These are phyloP conservation scores for Malus asiatica DNA, from an alignment of 306 rosid species.

Conservation along the genomic window DNA sequence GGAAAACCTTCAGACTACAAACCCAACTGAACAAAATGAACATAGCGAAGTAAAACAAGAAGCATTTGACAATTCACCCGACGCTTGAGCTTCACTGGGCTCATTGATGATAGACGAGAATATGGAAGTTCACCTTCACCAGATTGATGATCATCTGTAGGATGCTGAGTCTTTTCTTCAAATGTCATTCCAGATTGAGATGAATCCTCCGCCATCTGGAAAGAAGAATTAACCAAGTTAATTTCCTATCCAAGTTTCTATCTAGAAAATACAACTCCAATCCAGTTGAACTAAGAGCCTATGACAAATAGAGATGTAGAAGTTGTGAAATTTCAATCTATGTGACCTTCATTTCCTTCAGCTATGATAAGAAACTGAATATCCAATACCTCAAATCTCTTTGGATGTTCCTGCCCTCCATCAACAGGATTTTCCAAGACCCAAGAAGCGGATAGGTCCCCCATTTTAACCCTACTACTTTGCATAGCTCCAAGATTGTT, in stretches of 20 bases:
- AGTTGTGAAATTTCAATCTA: not conserved
- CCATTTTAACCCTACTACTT: conserved; percentile 67
- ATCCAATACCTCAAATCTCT: conserved; percentile 49
- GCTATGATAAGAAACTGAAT: not conserved
- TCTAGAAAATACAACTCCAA: conserved; percentile 5
- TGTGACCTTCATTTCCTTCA: not conserved
- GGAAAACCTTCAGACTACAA: conserved; percentile 21
- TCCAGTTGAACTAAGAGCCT: conserved; percentile 2
- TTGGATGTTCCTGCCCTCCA: conserved; percentile 38
- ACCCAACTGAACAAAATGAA: conserved; percentile 11
- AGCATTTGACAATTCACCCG: conserved; percentile 44
- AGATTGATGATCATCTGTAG: conserved; percentile 36
- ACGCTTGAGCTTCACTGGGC: conserved; percentile 80
- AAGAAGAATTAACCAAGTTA: conserved; percentile 20
- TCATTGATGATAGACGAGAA: conserved; percentile 41
- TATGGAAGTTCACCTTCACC: conserved; percentile 39
- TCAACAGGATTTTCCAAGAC: conserved; percentile 67
- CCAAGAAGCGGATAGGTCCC: conserved; percentile 84
- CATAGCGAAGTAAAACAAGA: conserved; percentile 4
- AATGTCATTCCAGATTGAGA: conserved; percentile 26
- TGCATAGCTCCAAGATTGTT: conserved; percentile 57
- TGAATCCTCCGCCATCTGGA: conserved; percentile 43
- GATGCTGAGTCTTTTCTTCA: conserved; percentile 31
- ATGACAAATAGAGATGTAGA: not conserved
- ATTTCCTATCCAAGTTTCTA: conserved; percentile 11